A percentile compares a stretch with the other conserved stretches of the same genome.
These are phyloP conservation scores for Centella asiatica DNA, from an alignment of 129 eudicot genomes.

Conservation along the genomic window DNA sequence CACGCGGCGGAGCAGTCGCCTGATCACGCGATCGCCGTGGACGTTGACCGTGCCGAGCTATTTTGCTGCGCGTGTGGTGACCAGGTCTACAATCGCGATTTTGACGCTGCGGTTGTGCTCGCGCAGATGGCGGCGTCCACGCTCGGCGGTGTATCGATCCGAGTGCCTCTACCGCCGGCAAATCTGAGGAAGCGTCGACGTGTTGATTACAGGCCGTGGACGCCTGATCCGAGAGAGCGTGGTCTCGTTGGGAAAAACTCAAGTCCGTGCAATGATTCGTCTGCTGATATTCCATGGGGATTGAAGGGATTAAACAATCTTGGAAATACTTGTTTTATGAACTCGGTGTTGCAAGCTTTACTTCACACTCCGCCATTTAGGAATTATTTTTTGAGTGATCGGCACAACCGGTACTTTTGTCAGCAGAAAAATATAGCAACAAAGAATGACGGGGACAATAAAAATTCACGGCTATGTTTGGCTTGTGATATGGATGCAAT, in stretches of 20 bases:
- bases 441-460: no score
- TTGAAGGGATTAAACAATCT: conserved; percentile 71
- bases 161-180: no score
- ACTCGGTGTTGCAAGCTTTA: conserved; percentile 78
- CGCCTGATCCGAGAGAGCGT: conserved; percentile 31
- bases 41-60: conserved; percentile 64
- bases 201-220: conserved; percentile 21
- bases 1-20: conserved; percentile 30
- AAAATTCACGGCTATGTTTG: no score
- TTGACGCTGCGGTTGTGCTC: conserved; percentile 54
- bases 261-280: no score
- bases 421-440: conserved; percentile 27
- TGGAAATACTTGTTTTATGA: conserved; percentile 76
- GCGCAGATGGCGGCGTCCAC: no score
- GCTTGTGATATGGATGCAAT: conserved; percentile 65
- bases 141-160: no score
- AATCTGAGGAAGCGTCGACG: conserved; percentile 26
- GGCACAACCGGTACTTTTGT: conserved; percentile 45
- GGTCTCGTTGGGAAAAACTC: no score
- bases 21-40: conserved; percentile 65
- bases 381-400: conserved; percentile 59
- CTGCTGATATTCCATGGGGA: conserved; percentile 64
- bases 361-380: conserved; percentile 76
- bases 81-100: conserved; percentile 90
- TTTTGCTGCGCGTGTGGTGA: conserved; percentile 61